phyloP scores from a whole-genome alignment of 75 land plant genomes.

The Selaginella moellendorffii region DNA sequence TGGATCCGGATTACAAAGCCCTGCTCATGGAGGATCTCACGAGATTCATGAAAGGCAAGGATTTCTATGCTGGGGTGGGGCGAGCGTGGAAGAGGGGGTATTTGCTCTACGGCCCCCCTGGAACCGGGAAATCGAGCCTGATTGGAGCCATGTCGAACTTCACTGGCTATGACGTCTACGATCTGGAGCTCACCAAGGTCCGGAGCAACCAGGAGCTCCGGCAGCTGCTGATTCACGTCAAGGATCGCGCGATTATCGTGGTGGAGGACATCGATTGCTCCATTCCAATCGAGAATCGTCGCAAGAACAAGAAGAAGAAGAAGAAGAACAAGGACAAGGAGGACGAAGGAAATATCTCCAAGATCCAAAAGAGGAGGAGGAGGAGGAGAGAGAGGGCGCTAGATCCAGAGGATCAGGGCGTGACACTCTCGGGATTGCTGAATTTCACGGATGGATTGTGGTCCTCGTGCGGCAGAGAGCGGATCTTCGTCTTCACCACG shows the following conservation, averaged over 20 bases:
- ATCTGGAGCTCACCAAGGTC: slow-evolving; percentile 28
- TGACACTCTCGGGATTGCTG: slow-evolving; percentile 52
- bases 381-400: too few species aligned
- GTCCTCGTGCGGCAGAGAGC: slow-evolving; percentile 26
- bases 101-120: slow-evolving; percentile 32
- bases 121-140: slow-evolving; percentile 37
- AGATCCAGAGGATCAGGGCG: too few species aligned
- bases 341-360: too few species aligned
- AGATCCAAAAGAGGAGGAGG: too few species aligned
- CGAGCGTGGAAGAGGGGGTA: slow-evolving; percentile 36
- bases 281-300: slow-evolving; percentile 41
- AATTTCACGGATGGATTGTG: slow-evolving; percentile 59
- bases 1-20: slow-evolving; percentile 25
- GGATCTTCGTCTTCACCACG: slow-evolving; percentile 22
- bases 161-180: slow-evolving; percentile 37
- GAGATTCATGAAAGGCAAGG: slow-evolving; percentile 33
- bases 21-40: slow-evolving; percentile 26
- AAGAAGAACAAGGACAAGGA: too few species aligned
- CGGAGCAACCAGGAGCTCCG: neutral
- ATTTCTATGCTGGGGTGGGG: slow-evolving; percentile 27
- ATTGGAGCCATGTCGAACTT: slow-evolving; percentile 39
- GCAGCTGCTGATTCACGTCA: too few species aligned
- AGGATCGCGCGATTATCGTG: too few species aligned
- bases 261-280: too few species aligned
- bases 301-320: slow-evolving; percentile 50